Evolutionary conservation across 495 filamentous ascomycete species (phyloP).

Genomic region (Aspergillus diversus): DNA sequence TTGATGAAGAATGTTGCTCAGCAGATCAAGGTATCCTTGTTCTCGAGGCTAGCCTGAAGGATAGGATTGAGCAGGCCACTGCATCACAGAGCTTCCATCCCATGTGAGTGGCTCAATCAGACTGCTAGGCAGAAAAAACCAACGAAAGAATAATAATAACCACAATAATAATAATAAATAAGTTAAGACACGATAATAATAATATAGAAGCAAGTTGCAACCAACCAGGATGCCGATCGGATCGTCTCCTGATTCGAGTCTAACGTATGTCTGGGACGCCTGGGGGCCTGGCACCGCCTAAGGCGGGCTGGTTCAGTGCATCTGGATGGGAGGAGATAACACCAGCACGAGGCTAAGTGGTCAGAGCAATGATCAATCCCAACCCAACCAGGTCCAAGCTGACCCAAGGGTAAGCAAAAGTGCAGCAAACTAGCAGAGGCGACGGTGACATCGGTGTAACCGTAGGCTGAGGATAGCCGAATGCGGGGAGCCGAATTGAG

Average conservation of each 20-base stretch:
- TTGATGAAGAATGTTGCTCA: constrained; percentile 9
- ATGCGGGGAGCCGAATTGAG: constrained; percentile 28
- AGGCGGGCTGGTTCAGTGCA: too few species aligned
- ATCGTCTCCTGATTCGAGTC: neutral
- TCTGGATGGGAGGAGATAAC: too few species aligned
- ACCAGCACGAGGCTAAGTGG: neutral
- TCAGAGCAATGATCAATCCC: neutral
- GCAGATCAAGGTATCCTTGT: neutral
- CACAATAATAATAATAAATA: too few species aligned
- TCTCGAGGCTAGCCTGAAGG: neutral
- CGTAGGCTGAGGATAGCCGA: constrained; percentile 19
- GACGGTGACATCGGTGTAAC: constrained; percentile 31
- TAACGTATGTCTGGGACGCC: neutral
- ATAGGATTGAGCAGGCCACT: neutral
- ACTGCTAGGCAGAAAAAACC: neutral
- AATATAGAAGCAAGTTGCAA: too few species aligned
- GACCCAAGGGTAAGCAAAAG: neutral
- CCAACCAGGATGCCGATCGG: neutral
- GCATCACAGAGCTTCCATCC: too few species aligned
- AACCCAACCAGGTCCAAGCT: constrained; percentile 5
- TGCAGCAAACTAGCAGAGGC: neutral
- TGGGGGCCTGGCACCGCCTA: neutral
- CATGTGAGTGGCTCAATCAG: neutral
- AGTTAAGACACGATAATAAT: too few species aligned
- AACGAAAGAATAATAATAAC: too few species aligned